Evolutionary conservation across 495 filamentous ascomycete genomes (phyloP), one percentile per base, ranked within the genome.

Genomic region (Haplographium delicatum): DNA sequence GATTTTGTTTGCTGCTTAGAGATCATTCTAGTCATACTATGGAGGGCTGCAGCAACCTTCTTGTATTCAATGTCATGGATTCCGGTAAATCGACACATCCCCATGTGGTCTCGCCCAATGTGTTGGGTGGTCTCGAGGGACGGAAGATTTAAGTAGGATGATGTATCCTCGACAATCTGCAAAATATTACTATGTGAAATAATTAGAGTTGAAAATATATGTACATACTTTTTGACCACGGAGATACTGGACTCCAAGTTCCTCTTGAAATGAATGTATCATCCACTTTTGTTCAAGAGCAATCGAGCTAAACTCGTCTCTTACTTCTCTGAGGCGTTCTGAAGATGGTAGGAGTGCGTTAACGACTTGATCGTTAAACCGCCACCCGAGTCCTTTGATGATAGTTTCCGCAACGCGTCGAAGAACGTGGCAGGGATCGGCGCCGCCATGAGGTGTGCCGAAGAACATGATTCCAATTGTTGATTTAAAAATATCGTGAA

Each of bases 1-100:
- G 19, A 11, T 26, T 3, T 42, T 33, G 5, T 34, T 20, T n/a
- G 1, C 20, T 15, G 10, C 11, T n/a, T 43, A 11, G 10, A 9
- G 33, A 48, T 38, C 4, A 13, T 20, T 15, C 22, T 19, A 11
- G 27, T 15, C 30, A 48, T 55, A 38, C 54, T 42, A 24, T 25
- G n/a, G 15, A 65, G 49, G 26, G 57, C 62, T 2, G 54, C 41
- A 43, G 51, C 49, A 40, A 64, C 62, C 50, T 66, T 66, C 30
- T 23, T 42, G 41, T 62, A 66, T 38, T 66, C 62, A 13, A 44
- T 20, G 19, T 73, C 68, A 22, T 66, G 41, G 11, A 26, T 43
- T 34, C 64, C 61, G 4, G 42, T 54, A 30, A 73, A 73, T 0
- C 67, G 60, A 47, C 69, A 73, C 64, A 73, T 71, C 4, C 67